Conservation (phyloP, 352 stramenopile genomes). For the Elongisporangium anandrum region DNA sequence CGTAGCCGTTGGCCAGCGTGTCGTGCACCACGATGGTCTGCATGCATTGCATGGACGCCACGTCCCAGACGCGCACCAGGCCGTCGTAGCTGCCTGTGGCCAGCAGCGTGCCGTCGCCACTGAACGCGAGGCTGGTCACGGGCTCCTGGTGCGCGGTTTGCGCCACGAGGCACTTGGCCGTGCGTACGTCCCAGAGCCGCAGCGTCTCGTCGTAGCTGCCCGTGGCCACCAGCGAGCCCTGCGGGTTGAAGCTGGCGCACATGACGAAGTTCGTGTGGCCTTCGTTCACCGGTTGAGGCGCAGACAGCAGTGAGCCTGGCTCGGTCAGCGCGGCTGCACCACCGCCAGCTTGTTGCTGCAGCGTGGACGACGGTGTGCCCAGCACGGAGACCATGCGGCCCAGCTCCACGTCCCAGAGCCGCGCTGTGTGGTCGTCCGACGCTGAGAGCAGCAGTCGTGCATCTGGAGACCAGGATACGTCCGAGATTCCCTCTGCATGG, state of each 20-base stretch:
- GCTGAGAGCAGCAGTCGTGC: slow-evolving; percentile 88
- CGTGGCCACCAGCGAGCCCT: slow-evolving; percentile 88
- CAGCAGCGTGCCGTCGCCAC: slow-evolving; percentile 92
- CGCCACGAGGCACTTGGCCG: slow-evolving; percentile 82
- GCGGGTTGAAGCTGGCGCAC: slow-evolving; percentile 92
- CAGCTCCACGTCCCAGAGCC: slow-evolving; percentile 93
- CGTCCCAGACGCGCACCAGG: slow-evolving; percentile 94
- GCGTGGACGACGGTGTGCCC: slow-evolving; percentile 33
- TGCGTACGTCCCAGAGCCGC: slow-evolving; percentile 95
- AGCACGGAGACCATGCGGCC: slow-evolving; percentile 69
- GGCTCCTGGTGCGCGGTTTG: slow-evolving; percentile 93
- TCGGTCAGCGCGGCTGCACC: slow-evolving; percentile 10
- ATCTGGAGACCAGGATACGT: slow-evolving; percentile 89
- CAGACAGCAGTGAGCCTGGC: slow-evolving; percentile 5
- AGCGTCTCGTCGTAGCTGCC: slow-evolving; percentile 94
- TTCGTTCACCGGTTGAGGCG: slow-evolving; percentile 14
- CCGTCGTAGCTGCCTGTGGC: slow-evolving; percentile 77
- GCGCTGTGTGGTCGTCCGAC: slow-evolving; percentile 94
- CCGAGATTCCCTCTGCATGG: slow-evolving; percentile 94
- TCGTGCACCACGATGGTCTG: slow-evolving; percentile 81
- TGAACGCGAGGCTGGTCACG: slow-evolving; percentile 93
- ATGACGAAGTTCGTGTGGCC: slow-evolving; percentile 96
- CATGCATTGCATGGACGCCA: slow-evolving; percentile 93
- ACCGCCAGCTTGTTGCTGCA: slow-evolving; percentile 25
- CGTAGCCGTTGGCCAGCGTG: slow-evolving; percentile 25